Percentiles rank a stretch among this genome's conserved stretches.
Evolutionary conservation across 139 green algal genomes (phyloP).

Genomic region (Limnomonas spitsbergensis): DNA sequence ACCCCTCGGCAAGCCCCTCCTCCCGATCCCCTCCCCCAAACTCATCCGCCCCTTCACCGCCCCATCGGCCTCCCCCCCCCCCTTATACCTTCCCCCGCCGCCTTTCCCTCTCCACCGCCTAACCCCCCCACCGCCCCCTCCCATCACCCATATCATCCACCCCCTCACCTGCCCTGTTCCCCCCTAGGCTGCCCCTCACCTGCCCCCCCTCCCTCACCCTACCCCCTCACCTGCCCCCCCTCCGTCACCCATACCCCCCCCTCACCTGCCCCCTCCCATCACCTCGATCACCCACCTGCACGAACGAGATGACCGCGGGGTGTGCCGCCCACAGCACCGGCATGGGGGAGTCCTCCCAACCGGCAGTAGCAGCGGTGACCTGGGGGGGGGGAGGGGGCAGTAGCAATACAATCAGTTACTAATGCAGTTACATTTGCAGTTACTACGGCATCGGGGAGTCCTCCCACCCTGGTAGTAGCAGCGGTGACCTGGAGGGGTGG

Average conservation of each 20-base stretch:
- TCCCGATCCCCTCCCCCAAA: no score
- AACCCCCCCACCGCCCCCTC: no score
- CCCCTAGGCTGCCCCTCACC: not conserved
- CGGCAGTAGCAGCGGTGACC: not conserved
- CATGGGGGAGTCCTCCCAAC: not conserved
- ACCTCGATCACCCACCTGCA: constrained; percentile 39
- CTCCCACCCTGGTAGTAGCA: not conserved
- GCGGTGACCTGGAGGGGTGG: not conserved
- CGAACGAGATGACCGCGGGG: constrained; percentile 34
- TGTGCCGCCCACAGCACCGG: constrained; percentile 13
- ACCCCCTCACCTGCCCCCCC: not conserved
- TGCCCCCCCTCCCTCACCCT: not conserved
- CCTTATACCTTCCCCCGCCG: no score
- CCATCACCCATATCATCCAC: no score
- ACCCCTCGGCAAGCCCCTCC: no score
- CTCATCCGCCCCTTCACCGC: no score
- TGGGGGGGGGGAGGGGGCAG: not conserved
- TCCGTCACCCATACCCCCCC: not conserved
- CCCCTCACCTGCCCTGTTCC: no score
- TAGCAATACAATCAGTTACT: not conserved
- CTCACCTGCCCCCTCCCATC: not conserved
- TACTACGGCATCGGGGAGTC: not conserved
- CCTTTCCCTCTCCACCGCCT: no score
- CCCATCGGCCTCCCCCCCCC: no score
- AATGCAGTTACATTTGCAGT: no score